Evolutionary conservation across 2,329 filamentous ascomycete genomes (phyloP), one percentile per base, ranked within the genome.

Genomic region (Helotiales sp.): DNA sequence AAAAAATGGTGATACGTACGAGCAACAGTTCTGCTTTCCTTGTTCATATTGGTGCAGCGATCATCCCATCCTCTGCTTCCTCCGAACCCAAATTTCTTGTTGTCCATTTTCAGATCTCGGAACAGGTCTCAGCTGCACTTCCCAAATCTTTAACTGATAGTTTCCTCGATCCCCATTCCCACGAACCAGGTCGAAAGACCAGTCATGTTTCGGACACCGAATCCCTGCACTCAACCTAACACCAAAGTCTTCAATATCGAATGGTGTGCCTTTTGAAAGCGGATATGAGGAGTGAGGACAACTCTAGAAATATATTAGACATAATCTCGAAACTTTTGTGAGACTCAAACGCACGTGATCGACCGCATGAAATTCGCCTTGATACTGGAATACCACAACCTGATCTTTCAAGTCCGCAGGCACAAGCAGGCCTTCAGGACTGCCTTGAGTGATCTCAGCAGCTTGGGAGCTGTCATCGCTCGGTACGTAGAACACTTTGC

Each of bases 221-320:
- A 92, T 79, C 0, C 89, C 90, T 0, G 87, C 83, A 63, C 87
- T 89, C 6, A 90, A 76, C 4, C 84, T 81, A 2, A 90, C 79
- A 0, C 90, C 89, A 74, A 91, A 92, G 68, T 92, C 90, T 71
- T 92, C 90, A 72, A 92, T 91, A 63, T 92, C 90, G 66, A 91
- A 91, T 0, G 88, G 81, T 0, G 78, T 84, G 0, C 87, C 89
- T 50, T 85, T 82, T 0, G 88, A 90, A 1, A 92, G 82, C 0
- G 90, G 89, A 65, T 85, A 92, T 0, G 88, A 85, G 1, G 86
- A 87, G 71, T 92, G 90, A 0, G 90, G 90, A 66, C 90, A 92
- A 82, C 84, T 81, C 87, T 90, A 67, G 8, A 26, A 47, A 20
- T 24, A 5, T 30, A 20, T 55, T 15, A 57, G 49, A 20, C n/a